These are phyloP conservation scores for Capronia coronata DNA, from an alignment of 2,329 filamentous ascomycete species.

Conservation along the genomic window DNA sequence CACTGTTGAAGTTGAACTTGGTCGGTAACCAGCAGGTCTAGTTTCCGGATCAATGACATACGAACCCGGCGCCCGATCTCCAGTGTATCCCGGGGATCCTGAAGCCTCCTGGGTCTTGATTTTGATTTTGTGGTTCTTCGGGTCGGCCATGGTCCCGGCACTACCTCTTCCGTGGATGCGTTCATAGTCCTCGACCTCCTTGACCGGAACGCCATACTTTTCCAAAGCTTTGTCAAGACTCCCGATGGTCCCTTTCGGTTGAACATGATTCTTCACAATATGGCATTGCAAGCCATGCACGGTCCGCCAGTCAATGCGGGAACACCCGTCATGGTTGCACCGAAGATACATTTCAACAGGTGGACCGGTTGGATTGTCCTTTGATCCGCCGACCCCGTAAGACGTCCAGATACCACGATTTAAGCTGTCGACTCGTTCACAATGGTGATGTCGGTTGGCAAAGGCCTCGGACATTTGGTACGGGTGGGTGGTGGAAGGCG, in stretches of 20 bases:
- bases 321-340: slow-evolving; percentile 28
- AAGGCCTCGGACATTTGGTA: slow-evolving; percentile 30
- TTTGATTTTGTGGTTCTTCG: slow-evolving; percentile 28
- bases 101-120: slow-evolving; percentile 19
- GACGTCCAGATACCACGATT: slow-evolving; percentile 29
- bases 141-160: slow-evolving; percentile 28
- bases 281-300: slow-evolving; percentile 29
- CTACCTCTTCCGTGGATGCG: slow-evolving; percentile 23
- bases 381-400: slow-evolving; percentile 24
- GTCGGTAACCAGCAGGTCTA: slow-evolving; percentile 23
- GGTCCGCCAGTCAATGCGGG: slow-evolving; percentile 28
- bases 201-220: slow-evolving; percentile 27
- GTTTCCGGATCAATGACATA: slow-evolving; percentile 21
- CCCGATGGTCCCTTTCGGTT: slow-evolving; percentile 28
- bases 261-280: slow-evolving; percentile 29
- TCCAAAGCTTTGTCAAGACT: slow-evolving; percentile 28
- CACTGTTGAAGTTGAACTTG: slow-evolving; percentile 11
- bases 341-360: slow-evolving; percentile 28
- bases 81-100: slow-evolving; percentile 5
- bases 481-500: slow-evolving; percentile 28
- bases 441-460: slow-evolving; percentile 29
- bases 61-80: slow-evolving; percentile 13
- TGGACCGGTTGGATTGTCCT: slow-evolving; percentile 25
- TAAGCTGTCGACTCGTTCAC: slow-evolving; percentile 26
- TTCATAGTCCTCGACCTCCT: slow-evolving; percentile 27